Base-by-base conservation (phyloP, 306 rosid genomes). In the Potentilla sterilis region DNA sequence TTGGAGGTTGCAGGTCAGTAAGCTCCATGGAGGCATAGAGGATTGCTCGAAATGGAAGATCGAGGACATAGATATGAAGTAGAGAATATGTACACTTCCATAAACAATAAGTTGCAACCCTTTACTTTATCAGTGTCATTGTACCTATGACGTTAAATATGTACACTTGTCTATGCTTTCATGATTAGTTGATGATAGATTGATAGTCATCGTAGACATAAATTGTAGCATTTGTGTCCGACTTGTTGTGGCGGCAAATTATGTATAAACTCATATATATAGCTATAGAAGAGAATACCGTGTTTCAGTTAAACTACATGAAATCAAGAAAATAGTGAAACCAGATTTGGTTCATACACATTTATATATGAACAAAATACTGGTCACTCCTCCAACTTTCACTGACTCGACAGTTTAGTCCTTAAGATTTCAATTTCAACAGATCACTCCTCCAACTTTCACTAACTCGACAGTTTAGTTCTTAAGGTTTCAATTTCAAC, bases 1-100 rank as follows among this genome's bases (percentile, higher is more conserved):
- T 74, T 92, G 87, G 97, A 92, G 83, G 88, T 87, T 70, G 92
- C 94, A 43, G 81, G 94, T 71, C 79, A 40, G 72, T 88, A 73
- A 67, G 78, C 74, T 5, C 48, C 65, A 47, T 2, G 2, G 67
- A 12, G 49, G 9, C 74, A 35, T 11, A 13, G 4, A 54, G n/a
- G 66, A 6, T 32, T 54, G 37, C 51, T 52, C 4, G 2, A 41
- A n/a, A 40, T 37, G 9, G 4, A 12, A 28, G 28, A n/a, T n/a
- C n/a, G n/a, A 10, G 38, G 58, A 54, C 51, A 40, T 19, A 37
- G 37, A 70, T 46, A 0, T 10, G 34, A 70, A 35, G 62, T 46
- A 70, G 44, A 34, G 5, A 4, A 21, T 21, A 38, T 9, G 51
- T 37, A 49, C 42, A 2, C 16, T 32, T 34, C 0, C 7, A 4